Conservation (phyloP, 2,329 filamentous ascomycete genomes). For the Pyricularia pennisetigena region DNA sequence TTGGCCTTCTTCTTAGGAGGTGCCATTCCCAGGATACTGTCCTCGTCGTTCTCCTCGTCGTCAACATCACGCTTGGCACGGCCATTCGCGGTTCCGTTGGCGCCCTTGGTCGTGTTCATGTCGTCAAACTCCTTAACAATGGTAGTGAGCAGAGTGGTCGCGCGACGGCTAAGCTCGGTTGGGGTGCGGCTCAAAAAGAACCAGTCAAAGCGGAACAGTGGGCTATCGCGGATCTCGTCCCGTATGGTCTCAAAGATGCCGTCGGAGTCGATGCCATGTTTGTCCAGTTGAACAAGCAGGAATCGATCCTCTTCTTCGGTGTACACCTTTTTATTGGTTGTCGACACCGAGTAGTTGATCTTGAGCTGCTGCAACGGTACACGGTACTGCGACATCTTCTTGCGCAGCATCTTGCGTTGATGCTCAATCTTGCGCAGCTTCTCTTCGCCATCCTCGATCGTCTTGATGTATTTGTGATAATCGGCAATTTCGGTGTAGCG, state of each 20-base stretch:
- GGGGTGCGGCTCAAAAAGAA: slow-evolving; percentile 95
- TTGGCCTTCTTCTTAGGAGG: slow-evolving; percentile 95
- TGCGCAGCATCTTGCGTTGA: slow-evolving; percentile 84
- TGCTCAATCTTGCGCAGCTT: slow-evolving; percentile 81
- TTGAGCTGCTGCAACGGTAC: slow-evolving; percentile 96
- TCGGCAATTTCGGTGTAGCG: slow-evolving; percentile 85
- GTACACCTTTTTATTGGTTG: slow-evolving; percentile 99
- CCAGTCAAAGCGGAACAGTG: slow-evolving; percentile 97
- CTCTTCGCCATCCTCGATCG: slow-evolving; percentile 89
- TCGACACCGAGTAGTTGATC: slow-evolving; percentile 97
- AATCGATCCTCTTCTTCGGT: slow-evolving; percentile 98
- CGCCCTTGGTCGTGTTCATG: slow-evolving; percentile 35
- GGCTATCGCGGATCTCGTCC: slow-evolving; percentile 92
- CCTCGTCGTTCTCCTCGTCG: slow-evolving; percentile 78
- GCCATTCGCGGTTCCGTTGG: slow-evolving; percentile 51
- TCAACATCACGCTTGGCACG: slow-evolving; percentile 65
- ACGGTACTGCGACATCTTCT: slow-evolving; percentile 95
- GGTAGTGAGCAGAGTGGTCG: slow-evolving; percentile 87
- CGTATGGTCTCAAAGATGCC: slow-evolving; percentile 86
- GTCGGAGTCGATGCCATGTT: slow-evolving; percentile 84
- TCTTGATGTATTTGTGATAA: slow-evolving; percentile 77
- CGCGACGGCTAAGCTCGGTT: slow-evolving; percentile 82
- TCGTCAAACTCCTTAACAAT: slow-evolving; percentile 92
- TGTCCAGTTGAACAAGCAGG: slow-evolving; percentile 84
- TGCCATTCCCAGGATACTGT: slow-evolving; percentile 66